These are phyloP conservation scores for Exophiala alcalophila DNA, from an alignment of 2,329 filamentous ascomycete genomes.

Conservation along the genomic window DNA sequence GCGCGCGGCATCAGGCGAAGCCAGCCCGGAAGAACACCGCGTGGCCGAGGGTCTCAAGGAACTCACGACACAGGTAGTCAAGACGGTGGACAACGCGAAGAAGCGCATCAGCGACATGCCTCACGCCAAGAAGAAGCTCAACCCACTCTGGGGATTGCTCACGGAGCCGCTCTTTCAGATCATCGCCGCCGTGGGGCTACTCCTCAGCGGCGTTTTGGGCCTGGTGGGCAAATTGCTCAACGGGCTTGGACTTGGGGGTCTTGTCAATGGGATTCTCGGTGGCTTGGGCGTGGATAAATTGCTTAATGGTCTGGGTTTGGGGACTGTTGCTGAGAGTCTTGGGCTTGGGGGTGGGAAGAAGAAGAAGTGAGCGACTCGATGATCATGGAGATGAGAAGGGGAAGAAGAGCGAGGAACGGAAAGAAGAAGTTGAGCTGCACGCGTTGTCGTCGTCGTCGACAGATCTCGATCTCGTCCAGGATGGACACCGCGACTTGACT, in stretches of 20 bases:
- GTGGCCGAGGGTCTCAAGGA: conserved; percentile 83
- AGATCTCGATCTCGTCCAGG: too few relatives aligned
- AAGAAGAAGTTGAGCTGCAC: too few relatives aligned
- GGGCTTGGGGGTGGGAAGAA: conserved; percentile 55
- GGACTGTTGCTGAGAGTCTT: conserved; percentile 48
- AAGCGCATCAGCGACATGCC: conserved; percentile 88
- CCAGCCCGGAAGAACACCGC: conserved; percentile 76
- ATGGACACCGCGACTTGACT: too few relatives aligned
- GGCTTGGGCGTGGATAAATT: conserved; percentile 73
- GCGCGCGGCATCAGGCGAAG: conserved; percentile 70
- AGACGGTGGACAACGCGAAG: conserved; percentile 83
- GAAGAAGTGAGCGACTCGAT: conserved; percentile 47
- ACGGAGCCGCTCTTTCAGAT: conserved; percentile 90
- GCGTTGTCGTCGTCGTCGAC: too few relatives aligned
- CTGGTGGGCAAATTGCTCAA: conserved; percentile 78
- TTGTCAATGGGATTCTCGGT: conserved; percentile 76
- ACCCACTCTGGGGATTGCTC: conserved; percentile 80
- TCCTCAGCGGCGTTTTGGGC: conserved; percentile 78
- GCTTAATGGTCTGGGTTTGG: conserved; percentile 68
- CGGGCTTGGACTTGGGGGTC: conserved; percentile 75
- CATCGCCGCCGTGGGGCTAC: conserved; percentile 78
- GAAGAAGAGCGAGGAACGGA: too few relatives aligned
- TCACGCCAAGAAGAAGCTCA: conserved; percentile 90
- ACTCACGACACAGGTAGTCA: conserved; percentile 74
- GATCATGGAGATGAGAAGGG: too few relatives aligned